A percentile compares a stretch with the other conserved stretches of the same genome.
These are phyloP conservation scores for Borovskyia barvae DNA, from an alignment of 208 protist species.

Conservation along the genomic window DNA sequence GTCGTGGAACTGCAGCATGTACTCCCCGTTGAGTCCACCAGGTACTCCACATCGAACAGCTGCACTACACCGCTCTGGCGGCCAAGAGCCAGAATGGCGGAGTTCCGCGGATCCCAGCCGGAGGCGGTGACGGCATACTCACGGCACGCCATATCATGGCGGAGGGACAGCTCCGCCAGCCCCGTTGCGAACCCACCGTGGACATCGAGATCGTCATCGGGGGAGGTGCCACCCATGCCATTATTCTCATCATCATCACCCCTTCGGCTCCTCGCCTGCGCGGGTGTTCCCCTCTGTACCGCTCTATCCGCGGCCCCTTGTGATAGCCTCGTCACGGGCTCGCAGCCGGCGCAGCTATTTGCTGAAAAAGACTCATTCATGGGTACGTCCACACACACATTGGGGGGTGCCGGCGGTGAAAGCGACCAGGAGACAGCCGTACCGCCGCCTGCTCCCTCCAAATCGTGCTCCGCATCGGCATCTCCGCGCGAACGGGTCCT, in stretches of 20 bases:
- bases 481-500: constrained; percentile 3
- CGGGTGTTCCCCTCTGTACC: background rate
- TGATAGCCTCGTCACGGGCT: constrained; percentile 8
- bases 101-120: constrained; percentile 62
- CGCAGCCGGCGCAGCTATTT: constrained; percentile 10
- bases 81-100: constrained; percentile 58
- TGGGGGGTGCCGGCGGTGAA: constrained; percentile 8
- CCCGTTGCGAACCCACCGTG: background rate
- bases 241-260: too few species aligned
- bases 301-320: constrained; percentile 5
- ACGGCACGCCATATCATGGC: background rate
- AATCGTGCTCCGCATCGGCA: background rate
- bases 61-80: constrained; percentile 55
- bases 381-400: background rate
- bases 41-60: constrained; percentile 61
- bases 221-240: background rate
- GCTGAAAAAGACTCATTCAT: constrained; percentile 10
- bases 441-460: background rate
- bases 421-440: constrained; percentile 1
- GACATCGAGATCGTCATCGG: constrained; percentile 10
- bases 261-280: background rate
- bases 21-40: constrained; percentile 14
- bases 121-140: constrained; percentile 34
- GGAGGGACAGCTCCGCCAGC: constrained; percentile 5
- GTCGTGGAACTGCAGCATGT: constrained; percentile 18